Percentiles rank a stretch among this genome's conserved stretches.
Evolutionary conservation across 164 flowering plant species (phyloP).

Genomic region (Cinnamomum chago): DNA sequence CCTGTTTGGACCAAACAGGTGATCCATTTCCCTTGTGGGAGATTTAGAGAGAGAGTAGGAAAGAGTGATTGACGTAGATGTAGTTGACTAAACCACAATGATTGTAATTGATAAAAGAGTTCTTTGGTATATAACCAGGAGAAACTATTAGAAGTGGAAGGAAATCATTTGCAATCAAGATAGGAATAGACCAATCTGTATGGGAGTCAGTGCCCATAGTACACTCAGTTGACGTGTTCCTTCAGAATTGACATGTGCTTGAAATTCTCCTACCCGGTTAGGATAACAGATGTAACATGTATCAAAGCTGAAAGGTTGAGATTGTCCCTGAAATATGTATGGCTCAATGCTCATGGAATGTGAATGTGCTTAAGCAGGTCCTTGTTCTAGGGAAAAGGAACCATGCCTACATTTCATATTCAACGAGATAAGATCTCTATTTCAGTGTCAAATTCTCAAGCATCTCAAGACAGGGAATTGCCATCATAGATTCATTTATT

Average conservation of each 20-base stretch:
- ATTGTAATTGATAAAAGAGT: no score
- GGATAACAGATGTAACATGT: background rate
- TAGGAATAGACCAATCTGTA: background rate
- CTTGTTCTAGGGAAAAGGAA: background rate
- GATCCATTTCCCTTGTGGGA: background rate
- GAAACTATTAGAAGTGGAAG: background rate
- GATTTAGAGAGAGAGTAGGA: no score
- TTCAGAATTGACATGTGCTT: background rate
- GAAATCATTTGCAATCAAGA: background rate
- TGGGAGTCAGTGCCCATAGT: no score
- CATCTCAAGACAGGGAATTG: no score
- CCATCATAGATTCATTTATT: no score
- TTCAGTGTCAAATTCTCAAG: no score
- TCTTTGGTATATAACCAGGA: no score
- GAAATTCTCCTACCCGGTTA: background rate
- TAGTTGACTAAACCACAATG: no score
- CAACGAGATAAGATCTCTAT: no score
- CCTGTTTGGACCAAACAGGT: no score
- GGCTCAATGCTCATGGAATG: background rate
- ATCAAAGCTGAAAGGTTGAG: background rate
- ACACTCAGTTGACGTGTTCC: background rate
- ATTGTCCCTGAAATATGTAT: background rate
- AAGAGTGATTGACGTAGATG: no score
- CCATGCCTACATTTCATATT: background rate
- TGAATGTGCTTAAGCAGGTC: no score